phyloP scores from a whole-genome alignment of 2,329 filamentous ascomycete genomes.

The Juglanconis sp. region DNA sequence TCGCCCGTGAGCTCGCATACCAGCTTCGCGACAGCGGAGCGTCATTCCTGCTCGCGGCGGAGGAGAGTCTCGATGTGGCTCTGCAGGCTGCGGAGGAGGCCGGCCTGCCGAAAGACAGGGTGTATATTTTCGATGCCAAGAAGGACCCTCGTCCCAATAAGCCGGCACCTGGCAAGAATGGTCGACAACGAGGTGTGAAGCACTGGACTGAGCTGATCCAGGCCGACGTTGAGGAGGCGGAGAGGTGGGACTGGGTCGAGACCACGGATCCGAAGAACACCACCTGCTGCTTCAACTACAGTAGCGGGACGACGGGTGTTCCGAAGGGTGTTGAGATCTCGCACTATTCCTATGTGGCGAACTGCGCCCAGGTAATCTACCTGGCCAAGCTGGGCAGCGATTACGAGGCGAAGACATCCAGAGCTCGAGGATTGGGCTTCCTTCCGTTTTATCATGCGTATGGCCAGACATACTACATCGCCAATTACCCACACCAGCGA shows the following conservation, averaged over 20 bases:
- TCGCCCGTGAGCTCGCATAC: conserved; percentile 68
- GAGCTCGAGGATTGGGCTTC: conserved; percentile 57
- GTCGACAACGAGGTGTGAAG: conserved; percentile 37
- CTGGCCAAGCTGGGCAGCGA: conserved; percentile 45
- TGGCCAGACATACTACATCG: conserved; percentile 68
- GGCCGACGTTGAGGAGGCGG: conserved; percentile 43
- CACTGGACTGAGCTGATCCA: conserved; percentile 66
- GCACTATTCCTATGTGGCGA: conserved; percentile 74
- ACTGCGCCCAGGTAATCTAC: conserved; percentile 58
- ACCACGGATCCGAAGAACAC: conserved; percentile 46
- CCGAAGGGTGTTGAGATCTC: conserved; percentile 82
- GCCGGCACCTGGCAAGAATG: conserved; percentile 22
- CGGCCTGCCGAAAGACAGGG: conserved; percentile 48
- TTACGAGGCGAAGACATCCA: conserved; percentile 38
- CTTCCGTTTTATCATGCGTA: conserved; percentile 76
- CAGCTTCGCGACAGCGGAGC: conserved; percentile 72
- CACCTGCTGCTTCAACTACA: conserved; percentile 74
- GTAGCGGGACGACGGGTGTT: conserved; percentile 73
- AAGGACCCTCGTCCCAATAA: conserved; percentile 31
- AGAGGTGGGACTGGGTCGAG: conserved; percentile 61
- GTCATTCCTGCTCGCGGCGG: conserved; percentile 62
- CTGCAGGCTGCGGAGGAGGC: conserved; percentile 61
- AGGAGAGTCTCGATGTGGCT: conserved; percentile 57
- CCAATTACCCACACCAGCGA: conserved; percentile 52
- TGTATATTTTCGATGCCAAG: conserved; percentile 65